Evolutionary conservation across 2,329 filamentous ascomycete genomes (phyloP).

Genomic region (Aspergillus pseudoviridinutans): DNA sequence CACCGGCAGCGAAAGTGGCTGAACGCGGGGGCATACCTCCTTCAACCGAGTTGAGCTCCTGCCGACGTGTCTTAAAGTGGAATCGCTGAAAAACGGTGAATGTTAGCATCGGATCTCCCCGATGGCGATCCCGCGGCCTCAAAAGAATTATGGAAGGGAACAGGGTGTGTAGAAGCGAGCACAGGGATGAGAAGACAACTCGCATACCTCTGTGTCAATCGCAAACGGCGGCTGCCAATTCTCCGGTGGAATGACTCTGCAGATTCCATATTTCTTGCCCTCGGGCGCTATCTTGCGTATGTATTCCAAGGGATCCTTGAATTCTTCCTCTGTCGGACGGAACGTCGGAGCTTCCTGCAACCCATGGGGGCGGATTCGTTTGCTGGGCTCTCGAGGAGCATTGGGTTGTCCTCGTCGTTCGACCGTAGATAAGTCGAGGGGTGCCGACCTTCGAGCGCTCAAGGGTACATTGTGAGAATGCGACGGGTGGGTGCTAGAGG

Average conservation of each 20-base stretch:
- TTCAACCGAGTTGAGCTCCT: constrained; percentile 97
- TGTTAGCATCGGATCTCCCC: constrained; percentile 23
- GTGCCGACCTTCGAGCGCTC: constrained; percentile 60
- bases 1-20: constrained; percentile 26
- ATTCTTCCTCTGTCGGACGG: constrained; percentile 86
- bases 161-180: background rate
- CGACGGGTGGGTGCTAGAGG: constrained; percentile 41
- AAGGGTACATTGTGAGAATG: constrained; percentile 54
- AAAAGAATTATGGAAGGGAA: background rate
- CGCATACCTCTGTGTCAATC: constrained; percentile 87
- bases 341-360: constrained; percentile 89
- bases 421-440: constrained; percentile 82
- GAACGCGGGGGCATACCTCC: constrained; percentile 62
- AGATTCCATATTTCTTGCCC: constrained; percentile 82
- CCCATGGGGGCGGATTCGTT: constrained; percentile 75
- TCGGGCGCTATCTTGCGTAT: constrained; percentile 88
- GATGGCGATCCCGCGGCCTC: background rate
- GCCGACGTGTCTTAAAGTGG: constrained; percentile 92
- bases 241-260: constrained; percentile 92
- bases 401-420: constrained; percentile 84
- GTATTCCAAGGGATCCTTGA: constrained; percentile 89
- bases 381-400: constrained; percentile 69
- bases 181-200: background rate
- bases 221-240: constrained; percentile 93
- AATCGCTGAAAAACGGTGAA: constrained; percentile 63